phyloP scores from a whole-genome alignment of 1,284 basidiomycete genomes.

The Tilletia horrida region DNA sequence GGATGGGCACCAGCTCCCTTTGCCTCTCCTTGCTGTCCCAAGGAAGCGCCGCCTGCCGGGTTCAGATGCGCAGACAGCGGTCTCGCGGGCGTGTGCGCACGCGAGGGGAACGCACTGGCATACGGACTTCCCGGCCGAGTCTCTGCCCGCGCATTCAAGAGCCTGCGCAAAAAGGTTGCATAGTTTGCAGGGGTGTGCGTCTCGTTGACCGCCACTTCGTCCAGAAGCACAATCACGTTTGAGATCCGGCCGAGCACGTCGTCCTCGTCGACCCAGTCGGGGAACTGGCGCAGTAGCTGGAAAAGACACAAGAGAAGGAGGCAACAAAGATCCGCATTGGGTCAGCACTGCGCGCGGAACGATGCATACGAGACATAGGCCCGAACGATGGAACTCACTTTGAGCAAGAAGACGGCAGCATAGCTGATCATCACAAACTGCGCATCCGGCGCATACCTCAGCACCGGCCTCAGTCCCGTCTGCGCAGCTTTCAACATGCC shows the following conservation, averaged over 20 bases:
- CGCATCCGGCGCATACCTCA: constrained; percentile 83
- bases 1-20: too few relatives aligned
- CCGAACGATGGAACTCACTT: constrained; percentile 23
- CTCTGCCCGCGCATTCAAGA: constrained; percentile 38
- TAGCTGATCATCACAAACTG: constrained; percentile 88
- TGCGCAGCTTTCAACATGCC: constrained; percentile 39
- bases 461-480: constrained; percentile 55
- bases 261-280: constrained; percentile 65
- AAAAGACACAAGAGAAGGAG: constrained; percentile 22
- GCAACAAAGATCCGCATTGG: too few relatives aligned
- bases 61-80: too few relatives aligned
- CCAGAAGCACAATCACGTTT: constrained; percentile 67
- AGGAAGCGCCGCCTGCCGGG: too few relatives aligned
- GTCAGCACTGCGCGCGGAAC: constrained; percentile 24
- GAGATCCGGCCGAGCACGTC: constrained; percentile 71
- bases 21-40: too few relatives aligned
- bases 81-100: constrained; percentile 24
- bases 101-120: constrained; percentile 31
- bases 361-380: not conserved
- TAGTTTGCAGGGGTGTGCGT: constrained; percentile 51
- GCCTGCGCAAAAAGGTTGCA: constrained; percentile 42
- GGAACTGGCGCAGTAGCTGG: constrained; percentile 76
- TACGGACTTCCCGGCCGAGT: constrained; percentile 34
- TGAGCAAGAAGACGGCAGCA: constrained; percentile 64
- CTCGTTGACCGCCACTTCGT: constrained; percentile 46